Evolutionary conservation across 2,329 filamentous ascomycete genomes (phyloP).

Genomic region (Sphaerostilbella broomeana): DNA sequence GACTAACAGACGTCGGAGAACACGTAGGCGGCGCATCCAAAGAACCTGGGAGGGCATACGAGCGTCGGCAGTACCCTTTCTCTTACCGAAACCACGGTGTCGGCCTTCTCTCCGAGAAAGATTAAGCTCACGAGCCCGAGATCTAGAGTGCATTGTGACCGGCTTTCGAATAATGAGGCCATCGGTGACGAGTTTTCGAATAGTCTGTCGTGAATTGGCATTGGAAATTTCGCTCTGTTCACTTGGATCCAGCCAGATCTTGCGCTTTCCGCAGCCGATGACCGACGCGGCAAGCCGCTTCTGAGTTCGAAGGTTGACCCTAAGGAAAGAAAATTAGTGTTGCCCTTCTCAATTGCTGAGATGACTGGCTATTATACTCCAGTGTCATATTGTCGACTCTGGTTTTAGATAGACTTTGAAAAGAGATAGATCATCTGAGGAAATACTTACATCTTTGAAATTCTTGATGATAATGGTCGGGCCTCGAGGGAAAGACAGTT

Average conservation of each 20-base stretch:
- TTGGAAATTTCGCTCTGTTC: constrained; percentile 99
- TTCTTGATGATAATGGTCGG: constrained; percentile 35
- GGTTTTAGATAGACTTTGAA: too few species aligned
- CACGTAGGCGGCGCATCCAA: constrained; percentile 99
- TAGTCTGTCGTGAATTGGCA: constrained; percentile 99
- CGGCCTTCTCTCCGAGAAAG: constrained; percentile 90
- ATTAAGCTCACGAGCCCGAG: constrained; percentile 91
- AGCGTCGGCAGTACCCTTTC: constrained; percentile 99
- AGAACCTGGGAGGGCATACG: constrained; percentile 98
- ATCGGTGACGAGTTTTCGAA: constrained; percentile 99
- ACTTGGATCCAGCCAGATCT: constrained; percentile 99
- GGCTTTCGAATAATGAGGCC: constrained; percentile 99
- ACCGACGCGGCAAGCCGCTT: constrained; percentile 99
- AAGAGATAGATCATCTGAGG: too few species aligned
- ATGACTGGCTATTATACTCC: too few species aligned
- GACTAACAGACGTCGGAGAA: constrained; percentile 97
- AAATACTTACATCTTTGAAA: constrained; percentile 40
- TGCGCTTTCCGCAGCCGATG: constrained; percentile 98
- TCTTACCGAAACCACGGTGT: constrained; percentile 99
- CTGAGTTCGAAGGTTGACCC: constrained; percentile 99
- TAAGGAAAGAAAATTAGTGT: constrained; percentile 41
- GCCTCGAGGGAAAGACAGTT: constrained; percentile 32
- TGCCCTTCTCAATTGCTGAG: too few species aligned
- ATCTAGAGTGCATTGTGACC: constrained; percentile 98
- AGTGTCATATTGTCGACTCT: too few species aligned